These are phyloP conservation scores for Ceratobasidium sp. DNA, from an alignment of 1,284 basidiomycete genomes.

Conservation along the genomic window DNA sequence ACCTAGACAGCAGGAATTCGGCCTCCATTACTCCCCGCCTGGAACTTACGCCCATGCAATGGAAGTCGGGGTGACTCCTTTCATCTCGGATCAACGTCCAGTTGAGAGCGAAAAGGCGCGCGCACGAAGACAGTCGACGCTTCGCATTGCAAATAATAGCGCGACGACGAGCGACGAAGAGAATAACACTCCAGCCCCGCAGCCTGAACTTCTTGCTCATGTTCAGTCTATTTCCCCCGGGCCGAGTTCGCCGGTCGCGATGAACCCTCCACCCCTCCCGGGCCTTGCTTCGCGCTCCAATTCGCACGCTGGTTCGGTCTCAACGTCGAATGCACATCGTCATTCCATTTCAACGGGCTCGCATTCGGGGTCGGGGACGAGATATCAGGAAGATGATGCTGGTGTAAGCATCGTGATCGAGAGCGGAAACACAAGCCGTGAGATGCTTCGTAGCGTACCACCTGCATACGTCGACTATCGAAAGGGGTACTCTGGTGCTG, in stretches of 20 bases:
- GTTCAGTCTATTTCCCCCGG: neutral
- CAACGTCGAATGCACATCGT: neutral
- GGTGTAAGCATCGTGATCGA: constrained; percentile 32
- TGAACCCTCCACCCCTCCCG: neutral
- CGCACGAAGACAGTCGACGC: neutral
- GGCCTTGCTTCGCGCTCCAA: constrained; percentile 9
- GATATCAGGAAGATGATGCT: constrained; percentile 37
- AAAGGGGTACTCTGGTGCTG: neutral
- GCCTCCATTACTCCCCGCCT: too few species aligned
- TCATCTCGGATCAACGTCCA: neutral
- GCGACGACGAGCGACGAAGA: neutral
- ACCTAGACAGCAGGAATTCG: neutral
- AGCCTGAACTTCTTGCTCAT: constrained; percentile 4
- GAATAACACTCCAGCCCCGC: neutral
- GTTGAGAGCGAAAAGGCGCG: constrained; percentile 26
- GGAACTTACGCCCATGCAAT: neutral
- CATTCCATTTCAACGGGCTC: neutral
- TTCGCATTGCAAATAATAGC: constrained; percentile 17
- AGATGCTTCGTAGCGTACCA: constrained; percentile 11
- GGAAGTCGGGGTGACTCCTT: constrained; percentile 19
- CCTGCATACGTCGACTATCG: constrained; percentile 39
- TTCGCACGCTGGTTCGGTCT: constrained; percentile 7
- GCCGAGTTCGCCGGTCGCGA: neutral
- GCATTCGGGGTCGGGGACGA: neutral
- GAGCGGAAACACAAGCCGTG: neutral